Evolutionary conservation across 164 flowering plant genomes (phyloP), one percentile per base, ranked within the genome.

Genomic region (Pachysandra terminalis): DNA sequence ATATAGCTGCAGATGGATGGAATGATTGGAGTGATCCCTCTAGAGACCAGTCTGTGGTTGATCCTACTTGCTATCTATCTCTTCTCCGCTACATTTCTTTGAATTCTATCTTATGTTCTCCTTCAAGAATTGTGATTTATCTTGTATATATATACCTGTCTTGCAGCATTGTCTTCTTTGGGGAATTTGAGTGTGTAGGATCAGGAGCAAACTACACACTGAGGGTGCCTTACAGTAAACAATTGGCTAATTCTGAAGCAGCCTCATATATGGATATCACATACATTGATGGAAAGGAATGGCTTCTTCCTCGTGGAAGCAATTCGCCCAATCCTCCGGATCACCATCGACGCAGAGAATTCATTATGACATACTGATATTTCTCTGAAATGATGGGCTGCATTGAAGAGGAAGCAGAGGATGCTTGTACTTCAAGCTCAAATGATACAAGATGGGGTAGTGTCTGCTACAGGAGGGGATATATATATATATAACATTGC

Each of bases 161-260:
- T 56, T 68, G 27, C 82, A 92, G 94, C 74, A 88, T 86, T 0
- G 81, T 88, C 2, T 81, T 78, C 73, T 92, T 85, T 61, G 96
- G 98, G n/a, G 98, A 92, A 73, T 88, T 73, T 59, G 80, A 77
- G 17, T 83, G 90, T 75, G 19, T 25, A 6, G 96, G 98, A 54
- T 81, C 89, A 5, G 96, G 98, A 56, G 83, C 93, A 25, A 83
- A 79, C 72, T 67, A 65, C 61, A 80, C 82, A 1, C 13, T 3
- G 9, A 83, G 98, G 70, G 85, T 59, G 0, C 16, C 85, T 0
- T 92, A 86, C 60, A 83, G 70, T 59, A 86, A 80, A 71, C 93
- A 88, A 54, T 72, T 92, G 28, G 71, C 21, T 48, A 68, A 75
- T 27, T 59, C 66, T 66, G 94, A 92, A 76, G 96, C 84, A 24